Evolutionary conservation across 176 grass and related monocot species (phyloP), one percentile per base, ranked within the genome.

Genomic region (Avena sativa): DNA sequence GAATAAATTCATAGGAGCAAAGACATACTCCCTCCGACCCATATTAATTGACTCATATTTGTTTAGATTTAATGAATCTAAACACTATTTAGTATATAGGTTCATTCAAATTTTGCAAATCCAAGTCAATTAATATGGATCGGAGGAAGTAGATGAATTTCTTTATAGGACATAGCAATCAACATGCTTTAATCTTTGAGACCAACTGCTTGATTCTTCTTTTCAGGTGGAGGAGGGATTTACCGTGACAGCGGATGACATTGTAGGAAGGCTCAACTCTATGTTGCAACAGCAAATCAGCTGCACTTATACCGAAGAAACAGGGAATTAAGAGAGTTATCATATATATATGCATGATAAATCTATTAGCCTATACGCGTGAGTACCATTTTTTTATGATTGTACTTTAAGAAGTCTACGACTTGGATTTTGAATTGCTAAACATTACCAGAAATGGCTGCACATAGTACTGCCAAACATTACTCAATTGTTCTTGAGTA

Each of bases 151-250:
- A 1, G n/a, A 12, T 63, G 21, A 26, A 25, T 84, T 73, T 73
- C 82, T 85, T 34, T 34, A 34, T 34, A 34, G 32, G 32, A 34
- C 32, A 34, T 34, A 34, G 32, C 0, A 57, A 57, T 57, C 17
- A 56, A 57, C 55, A 57, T 57, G 55, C 55, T 57, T 57, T 57
- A 17, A 17, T 20, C 55, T 50, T 47, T 34, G 1, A 12, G 12
- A 43, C 78, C 8, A 67, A 61, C 10, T 11, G 21, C 12, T 4
- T 51, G 8, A 28, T 28, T 74, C 5, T 51, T 66, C 7, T 8
- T 84, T 74, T 73, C 82, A 89, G 84, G 63, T 71, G 73, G 88
- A 90, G 30, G 72, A 83, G 15, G 44, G 79, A 10, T 83, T 78
- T 47, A 86, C 8, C 3, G 16, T 78, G 16, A 78, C 72, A 32